These are phyloP conservation scores for Evansstolkia leycettana DNA, from an alignment of 495 filamentous ascomycete species.

Conservation along the genomic window DNA sequence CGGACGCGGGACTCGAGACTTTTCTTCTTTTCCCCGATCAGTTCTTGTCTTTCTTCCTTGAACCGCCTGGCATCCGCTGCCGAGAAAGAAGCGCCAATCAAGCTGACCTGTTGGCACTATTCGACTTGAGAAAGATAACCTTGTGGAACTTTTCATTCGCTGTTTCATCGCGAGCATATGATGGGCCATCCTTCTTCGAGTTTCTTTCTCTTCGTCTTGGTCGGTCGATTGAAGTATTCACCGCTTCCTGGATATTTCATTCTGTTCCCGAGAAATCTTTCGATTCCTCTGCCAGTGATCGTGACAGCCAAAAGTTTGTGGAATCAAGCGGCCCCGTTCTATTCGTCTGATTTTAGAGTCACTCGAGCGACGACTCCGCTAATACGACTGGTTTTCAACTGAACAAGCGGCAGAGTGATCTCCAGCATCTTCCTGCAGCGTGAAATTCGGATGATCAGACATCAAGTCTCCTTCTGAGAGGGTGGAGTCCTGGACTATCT, in stretches of 20 bases:
- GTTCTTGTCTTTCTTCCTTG: not conserved
- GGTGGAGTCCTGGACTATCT: not conserved
- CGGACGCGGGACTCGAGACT: conserved; percentile 1
- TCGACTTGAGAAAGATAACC: conserved; percentile 2
- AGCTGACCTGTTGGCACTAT: conserved; percentile 1
- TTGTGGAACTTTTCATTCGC: conserved; percentile 1
- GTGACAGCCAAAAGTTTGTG: too few species aligned
- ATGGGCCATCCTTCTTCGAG: conserved; percentile 5
- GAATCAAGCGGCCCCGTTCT: too few species aligned
- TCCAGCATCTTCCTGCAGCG: not conserved
- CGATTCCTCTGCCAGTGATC: too few species aligned
- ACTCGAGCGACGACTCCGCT: too few species aligned
- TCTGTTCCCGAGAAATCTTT: too few species aligned
- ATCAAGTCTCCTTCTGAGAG: not conserved
- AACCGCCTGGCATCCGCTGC: not conserved
- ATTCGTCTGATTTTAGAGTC: too few species aligned
- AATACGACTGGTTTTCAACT: too few species aligned
- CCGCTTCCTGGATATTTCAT: too few species aligned
- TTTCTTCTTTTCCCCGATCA: conserved; percentile 2
- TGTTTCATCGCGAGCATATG: conserved; percentile 9
- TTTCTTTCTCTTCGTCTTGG: conserved; percentile 38
- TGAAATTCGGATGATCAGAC: not conserved
- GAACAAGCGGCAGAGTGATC: too few species aligned
- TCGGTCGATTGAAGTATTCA: too few species aligned
- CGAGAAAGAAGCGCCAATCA: not conserved